Percentiles rank a stretch among this genome's conserved stretches.
Conservation (phyloP, 305 asterid species). For the Plantago coronopus region DNA sequence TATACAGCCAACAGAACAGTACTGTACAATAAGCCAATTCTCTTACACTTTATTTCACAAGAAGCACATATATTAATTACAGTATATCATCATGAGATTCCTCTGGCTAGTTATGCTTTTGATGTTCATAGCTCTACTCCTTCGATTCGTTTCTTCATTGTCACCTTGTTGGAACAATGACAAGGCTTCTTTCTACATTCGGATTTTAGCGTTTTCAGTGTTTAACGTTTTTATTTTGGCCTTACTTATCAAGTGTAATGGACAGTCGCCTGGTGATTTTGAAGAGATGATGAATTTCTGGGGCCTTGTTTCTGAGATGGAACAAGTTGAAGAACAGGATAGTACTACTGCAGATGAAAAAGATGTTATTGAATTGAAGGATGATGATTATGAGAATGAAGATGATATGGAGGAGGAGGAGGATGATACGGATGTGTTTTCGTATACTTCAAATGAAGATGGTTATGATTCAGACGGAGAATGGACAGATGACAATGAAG, state of each 20-base stretch:
- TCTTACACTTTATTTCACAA: too few relatives aligned
- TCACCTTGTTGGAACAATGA: slow-evolving; percentile 10
- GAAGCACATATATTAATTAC: too few relatives aligned
- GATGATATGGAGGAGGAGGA: slow-evolving; percentile 6
- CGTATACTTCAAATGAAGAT: slow-evolving; percentile 16
- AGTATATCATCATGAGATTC: slow-evolving; percentile 2
- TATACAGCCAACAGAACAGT: too few relatives aligned
- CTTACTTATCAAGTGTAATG: slow-evolving; percentile 17
- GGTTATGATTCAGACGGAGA: slow-evolving; percentile 24
- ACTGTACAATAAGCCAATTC: too few relatives aligned
- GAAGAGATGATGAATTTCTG: slow-evolving; percentile 19
- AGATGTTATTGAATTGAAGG: too few relatives aligned
- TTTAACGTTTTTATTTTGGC: slow-evolving; percentile 24
- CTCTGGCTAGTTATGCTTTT: slow-evolving; percentile 14
- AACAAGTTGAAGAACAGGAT: not conserved
- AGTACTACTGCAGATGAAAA: not conserved
- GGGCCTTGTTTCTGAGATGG: slow-evolving; percentile 13
- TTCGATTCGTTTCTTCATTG: slow-evolving; percentile 14
- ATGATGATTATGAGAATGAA: not conserved
- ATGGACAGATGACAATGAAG: slow-evolving; percentile 16
- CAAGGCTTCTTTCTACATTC: slow-evolving; percentile 4
- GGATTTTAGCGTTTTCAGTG: slow-evolving; percentile 18
- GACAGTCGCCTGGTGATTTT: slow-evolving; percentile 17
- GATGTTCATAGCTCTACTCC: slow-evolving; percentile 16
- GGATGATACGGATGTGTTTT: slow-evolving; percentile 7